Base-by-base conservation (phyloP, 169 alveolate species). In the Eimeria acervulina region DNA sequence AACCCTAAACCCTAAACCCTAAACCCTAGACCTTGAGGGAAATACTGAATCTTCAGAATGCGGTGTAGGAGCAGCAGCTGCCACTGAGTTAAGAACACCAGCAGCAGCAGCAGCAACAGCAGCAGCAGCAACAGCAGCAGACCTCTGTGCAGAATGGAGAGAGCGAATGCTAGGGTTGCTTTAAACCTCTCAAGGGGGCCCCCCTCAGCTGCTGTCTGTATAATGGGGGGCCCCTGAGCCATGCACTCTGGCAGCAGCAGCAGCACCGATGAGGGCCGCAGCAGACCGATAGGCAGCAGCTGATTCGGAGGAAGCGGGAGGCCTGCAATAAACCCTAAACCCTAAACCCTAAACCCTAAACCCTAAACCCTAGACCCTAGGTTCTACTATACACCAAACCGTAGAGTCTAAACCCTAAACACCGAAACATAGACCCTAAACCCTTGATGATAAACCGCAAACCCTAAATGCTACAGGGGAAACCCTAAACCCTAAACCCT, bases 171-270 rank as follows among this genome's bases (percentile, higher is more conserved):
- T 31, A 78, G 61, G 6, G 89, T 23, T 5, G 89, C 68, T 38
- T 78, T 78, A n/a, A 78, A 78, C 31, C 52, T 40, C 36, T 78
- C 68, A 3, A 78, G 89, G 63, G 89, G 89, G 68, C 89, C 89
- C 61, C 89, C 68, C 2, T 3, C 89, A 1, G 61, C 52, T 0
- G 66, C 89, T 26, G 26, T 6, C 26, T 78, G 10, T 3, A 78
- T 66, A 0, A 78, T 17, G 61, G 68, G 68, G 66, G 89, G 89
- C 68, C 89, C 89, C 89, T 78, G 89, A 10, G 89, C 89, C 59
- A 40, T 21, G 66, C 89, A 78, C 13, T 78, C 89, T 10, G 89
- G 89, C 40, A 78, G 89, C 89, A 78, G 89, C 89, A 78, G 61
- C 40, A 78, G 89, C 66, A 78, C 68, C 40, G 89, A 78, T 3